Evolutionary conservation across 106 monocot genomes (phyloP).

Genomic region (Dioscorea dumetorum): DNA sequence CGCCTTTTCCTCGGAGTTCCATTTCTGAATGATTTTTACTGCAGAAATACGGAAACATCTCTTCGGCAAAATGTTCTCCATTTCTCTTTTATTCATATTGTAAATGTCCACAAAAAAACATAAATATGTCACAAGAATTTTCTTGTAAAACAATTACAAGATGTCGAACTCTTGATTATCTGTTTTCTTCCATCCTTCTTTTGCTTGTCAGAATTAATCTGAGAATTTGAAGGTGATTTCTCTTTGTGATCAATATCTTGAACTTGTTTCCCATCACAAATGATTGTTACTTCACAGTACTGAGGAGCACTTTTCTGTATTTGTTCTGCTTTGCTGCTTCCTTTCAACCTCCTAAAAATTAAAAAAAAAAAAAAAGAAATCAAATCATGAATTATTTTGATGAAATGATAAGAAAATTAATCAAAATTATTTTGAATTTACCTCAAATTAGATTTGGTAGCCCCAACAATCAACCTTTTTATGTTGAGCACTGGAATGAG

Average conservation of each 20-base stretch:
- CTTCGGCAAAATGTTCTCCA: no score
- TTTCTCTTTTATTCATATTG: no score
- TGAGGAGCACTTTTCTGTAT: slow-evolving; percentile 49
- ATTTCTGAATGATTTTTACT: no score
- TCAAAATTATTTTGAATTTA: not conserved
- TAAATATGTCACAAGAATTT: slow-evolving; percentile 3
- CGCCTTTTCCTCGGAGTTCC: no score
- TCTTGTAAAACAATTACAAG: slow-evolving; percentile 23
- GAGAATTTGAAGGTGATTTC: slow-evolving; percentile 5
- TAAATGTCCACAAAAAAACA: not conserved
- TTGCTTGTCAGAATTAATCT: not conserved
- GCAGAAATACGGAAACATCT: no score
- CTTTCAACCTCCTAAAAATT: slow-evolving; percentile 16
- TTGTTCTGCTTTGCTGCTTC: slow-evolving; percentile 47
- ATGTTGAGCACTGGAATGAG: slow-evolving; percentile 31
- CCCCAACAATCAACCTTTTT: slow-evolving; percentile 20
- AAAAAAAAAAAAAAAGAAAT: not conserved
- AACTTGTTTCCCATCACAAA: slow-evolving; percentile 59
- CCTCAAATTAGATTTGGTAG: slow-evolving; percentile 19
- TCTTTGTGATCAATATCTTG: slow-evolving; percentile 1
- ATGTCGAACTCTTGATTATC: slow-evolving; percentile 6
- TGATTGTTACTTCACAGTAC: slow-evolving; percentile 57
- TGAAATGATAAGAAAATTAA: not conserved
- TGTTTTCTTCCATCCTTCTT: slow-evolving; percentile 7
- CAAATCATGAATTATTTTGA: not conserved